Conservation (phyloP, 2,329 filamentous ascomycete genomes). For the Exophiala sideris region DNA sequence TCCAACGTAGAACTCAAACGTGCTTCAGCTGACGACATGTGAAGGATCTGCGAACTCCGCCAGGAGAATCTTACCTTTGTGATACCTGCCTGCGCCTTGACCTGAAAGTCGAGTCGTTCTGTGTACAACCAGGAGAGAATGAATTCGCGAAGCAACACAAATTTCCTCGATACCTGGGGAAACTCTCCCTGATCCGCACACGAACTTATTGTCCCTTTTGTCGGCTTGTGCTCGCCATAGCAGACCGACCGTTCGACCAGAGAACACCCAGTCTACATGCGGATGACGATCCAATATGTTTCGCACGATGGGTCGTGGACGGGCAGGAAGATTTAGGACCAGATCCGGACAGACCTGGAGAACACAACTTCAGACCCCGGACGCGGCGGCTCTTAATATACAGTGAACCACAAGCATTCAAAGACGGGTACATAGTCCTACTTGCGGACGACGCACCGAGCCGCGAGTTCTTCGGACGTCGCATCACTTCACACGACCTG, state of each 20-base stretch:
- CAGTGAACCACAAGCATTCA: conserved; percentile 29
- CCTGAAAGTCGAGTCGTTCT: conserved; percentile 26
- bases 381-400: conserved; percentile 28
- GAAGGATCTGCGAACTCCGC: conserved; percentile 13
- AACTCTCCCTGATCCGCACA: conserved; percentile 23
- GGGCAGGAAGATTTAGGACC: conserved; percentile 25
- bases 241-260: conserved; percentile 28
- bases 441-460: conserved; percentile 28
- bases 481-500: conserved; percentile 24
- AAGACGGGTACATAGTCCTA: conserved; percentile 30
- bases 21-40: conserved; percentile 1
- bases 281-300: conserved; percentile 26
- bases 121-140: conserved; percentile 17
- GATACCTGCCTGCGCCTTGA: conserved; percentile 25
- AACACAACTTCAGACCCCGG: conserved; percentile 20
- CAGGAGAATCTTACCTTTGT: conserved; percentile 26
- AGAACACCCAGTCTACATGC: conserved; percentile 21
- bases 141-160: conserved; percentile 21
- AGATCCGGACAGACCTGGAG: conserved; percentile 15
- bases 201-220: conserved; percentile 27
- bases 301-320: conserved; percentile 29
- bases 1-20: not conserved
- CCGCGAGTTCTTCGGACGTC: conserved; percentile 26
- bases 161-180: conserved; percentile 23
- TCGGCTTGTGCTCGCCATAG: conserved; percentile 27